Conservation (phyloP, 1,284 basidiomycete species). For the Sutorius eximius region DNA sequence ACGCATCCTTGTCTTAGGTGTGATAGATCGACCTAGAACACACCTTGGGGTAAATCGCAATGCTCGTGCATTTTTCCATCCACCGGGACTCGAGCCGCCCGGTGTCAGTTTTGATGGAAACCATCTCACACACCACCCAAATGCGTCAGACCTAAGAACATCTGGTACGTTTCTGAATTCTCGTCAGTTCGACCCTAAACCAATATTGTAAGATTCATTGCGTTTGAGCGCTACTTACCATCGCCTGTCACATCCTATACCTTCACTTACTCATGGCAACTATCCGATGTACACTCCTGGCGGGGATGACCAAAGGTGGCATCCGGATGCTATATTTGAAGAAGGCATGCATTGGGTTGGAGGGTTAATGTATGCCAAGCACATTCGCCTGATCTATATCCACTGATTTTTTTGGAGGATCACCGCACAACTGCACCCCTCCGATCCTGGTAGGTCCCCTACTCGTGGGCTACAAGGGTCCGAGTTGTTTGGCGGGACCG, state of each 20-base stretch:
- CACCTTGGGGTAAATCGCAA: conserved; percentile 60
- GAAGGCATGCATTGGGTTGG: conserved; percentile 73
- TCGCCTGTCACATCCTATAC: conserved; percentile 55
- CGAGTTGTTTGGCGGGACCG: conserved; percentile 49
- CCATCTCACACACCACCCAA: neutral
- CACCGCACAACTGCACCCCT: conserved; percentile 58
- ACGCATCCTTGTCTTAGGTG: conserved; percentile 70
- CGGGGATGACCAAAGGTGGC: conserved; percentile 68
- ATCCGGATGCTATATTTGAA: conserved; percentile 52
- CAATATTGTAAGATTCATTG: neutral
- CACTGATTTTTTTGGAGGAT: conserved; percentile 45
- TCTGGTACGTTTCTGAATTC: conserved; percentile 8
- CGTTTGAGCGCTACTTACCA: conserved; percentile 33
- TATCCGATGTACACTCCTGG: conserved; percentile 75
- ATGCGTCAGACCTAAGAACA: neutral
- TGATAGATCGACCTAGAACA: conserved; percentile 56
- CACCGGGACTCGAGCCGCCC: conserved; percentile 55
- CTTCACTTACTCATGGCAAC: conserved; percentile 51
- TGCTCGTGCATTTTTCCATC: conserved; percentile 64
- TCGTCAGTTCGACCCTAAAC: neutral
- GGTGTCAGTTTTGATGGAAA: neutral
- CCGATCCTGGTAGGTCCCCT: conserved; percentile 41
- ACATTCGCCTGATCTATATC: conserved; percentile 1
- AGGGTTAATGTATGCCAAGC: conserved; percentile 55
- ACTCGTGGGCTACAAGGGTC: conserved; percentile 45